phyloP scores from a whole-genome alignment of 1,284 basidiomycete species.

The Irpex lacteus region DNA sequence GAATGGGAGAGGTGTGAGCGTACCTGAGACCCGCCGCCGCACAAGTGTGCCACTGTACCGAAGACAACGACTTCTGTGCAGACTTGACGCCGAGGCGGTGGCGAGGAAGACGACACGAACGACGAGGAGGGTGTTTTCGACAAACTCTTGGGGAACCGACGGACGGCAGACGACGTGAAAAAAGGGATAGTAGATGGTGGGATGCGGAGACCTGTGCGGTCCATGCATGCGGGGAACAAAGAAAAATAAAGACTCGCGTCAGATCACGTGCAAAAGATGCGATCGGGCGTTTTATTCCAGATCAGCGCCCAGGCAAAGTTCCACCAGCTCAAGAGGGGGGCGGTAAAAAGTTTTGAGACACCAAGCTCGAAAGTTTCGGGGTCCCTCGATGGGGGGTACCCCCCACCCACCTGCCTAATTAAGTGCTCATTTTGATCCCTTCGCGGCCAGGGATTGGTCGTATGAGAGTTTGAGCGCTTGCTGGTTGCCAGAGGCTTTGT shows the following conservation, averaged over 20 bases:
- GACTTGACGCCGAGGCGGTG: background rate
- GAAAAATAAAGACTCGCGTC: conserved; percentile 14
- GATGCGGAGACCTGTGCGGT: conserved; percentile 4
- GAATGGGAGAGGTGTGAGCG: background rate
- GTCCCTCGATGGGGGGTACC: no score
- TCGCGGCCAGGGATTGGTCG: no score
- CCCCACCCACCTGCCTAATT: no score
- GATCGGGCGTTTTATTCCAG: background rate
- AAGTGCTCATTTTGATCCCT: no score
- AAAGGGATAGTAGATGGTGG: background rate
- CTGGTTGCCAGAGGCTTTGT: no score
- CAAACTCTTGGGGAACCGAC: background rate
- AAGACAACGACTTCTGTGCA: conserved; percentile 2
- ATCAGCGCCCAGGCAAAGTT: background rate
- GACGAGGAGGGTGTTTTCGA: background rate
- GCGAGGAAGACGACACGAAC: background rate
- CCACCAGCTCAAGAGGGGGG: no score
- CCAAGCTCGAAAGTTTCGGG: no score
- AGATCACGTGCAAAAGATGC: conserved; percentile 2
- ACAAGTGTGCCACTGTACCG: conserved; percentile 5
- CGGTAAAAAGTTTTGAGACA: no score
- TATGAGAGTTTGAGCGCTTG: no score
- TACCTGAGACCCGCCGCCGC: conserved; percentile 2
- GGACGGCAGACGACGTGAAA: background rate
- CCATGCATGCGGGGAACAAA: background rate